Evolutionary conservation across 2,329 filamentous ascomycete species (phyloP), one percentile per base, ranked within the genome.

Genomic region (Zelopaecilomyces penicillatus): DNA sequence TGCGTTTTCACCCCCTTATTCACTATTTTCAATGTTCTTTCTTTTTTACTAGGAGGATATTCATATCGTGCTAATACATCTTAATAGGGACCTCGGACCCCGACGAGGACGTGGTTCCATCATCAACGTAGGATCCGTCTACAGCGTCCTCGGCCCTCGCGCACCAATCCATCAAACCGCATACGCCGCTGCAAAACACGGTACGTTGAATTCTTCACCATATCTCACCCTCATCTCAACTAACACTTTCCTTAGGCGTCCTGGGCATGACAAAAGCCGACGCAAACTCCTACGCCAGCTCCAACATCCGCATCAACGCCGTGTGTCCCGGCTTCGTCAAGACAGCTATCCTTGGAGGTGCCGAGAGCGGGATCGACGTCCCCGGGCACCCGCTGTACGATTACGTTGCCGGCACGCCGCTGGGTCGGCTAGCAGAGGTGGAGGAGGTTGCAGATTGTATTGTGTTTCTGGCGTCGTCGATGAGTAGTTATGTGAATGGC

Each of bases 281-380:
- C 50, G 76, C 71, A 2, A 67, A 70, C 40, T 65, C 66, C 1
- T 80, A 80, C 59, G 72, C 70, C 1, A 54, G 64, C 4, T 54
- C 65, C 40, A 69, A 68, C 4, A 77, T 81, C 45, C 70, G 76
- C 40, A 74, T 82, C 57, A 82, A 82, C 53, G 75, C 75, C 3
- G 71, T 81, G n/a, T 79, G 77, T 44, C 77, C 76, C 0, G 74
- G 68, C 7, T 74, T 70, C 50, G 63, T 73, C 31, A 55, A 60
- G 37, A 74, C 69, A 3, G 67, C 70, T 1, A 50, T 73, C 4
- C 46, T 67, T 1, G 32, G 19, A 19, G 19, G 29, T 4, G 11
- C 55, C 54, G 48, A 30, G 47, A 7, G 44, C 45, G 28, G 57
- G 56, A 44, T 56, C 57, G 37, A 37, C 51, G 5, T 47, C 50